Percentiles rank a stretch among this genome's conserved stretches.
phyloP scores from a whole-genome alignment of 495 filamentous ascomycete genomes.

The Penicillium paradoxum region DNA sequence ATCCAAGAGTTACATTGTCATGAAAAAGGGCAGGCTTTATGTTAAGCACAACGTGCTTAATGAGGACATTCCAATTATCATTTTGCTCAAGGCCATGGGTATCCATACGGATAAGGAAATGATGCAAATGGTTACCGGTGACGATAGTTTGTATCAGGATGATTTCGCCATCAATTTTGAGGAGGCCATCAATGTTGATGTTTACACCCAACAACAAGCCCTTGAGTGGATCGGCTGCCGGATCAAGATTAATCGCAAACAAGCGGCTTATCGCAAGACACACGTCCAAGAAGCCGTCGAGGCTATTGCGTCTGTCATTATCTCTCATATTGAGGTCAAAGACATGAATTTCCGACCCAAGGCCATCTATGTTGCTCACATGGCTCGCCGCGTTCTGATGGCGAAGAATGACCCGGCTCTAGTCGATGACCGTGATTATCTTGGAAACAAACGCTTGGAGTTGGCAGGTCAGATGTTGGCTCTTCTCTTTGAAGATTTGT shows the following conservation, averaged over 20 bases:
- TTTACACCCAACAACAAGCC: conserved; percentile 90
- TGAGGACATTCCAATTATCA: conserved; percentile 87
- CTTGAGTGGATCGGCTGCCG: conserved; percentile 82
- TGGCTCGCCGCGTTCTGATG: conserved; percentile 92
- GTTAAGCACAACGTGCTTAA: conserved; percentile 89
- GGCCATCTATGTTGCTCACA: conserved; percentile 90
- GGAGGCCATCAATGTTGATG: conserved; percentile 70
- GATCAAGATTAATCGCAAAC: conserved; percentile 75
- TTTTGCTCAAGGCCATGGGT: conserved; percentile 89
- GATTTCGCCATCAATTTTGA: conserved; percentile 93
- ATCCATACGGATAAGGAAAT: conserved; percentile 94
- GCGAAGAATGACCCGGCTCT: conserved; percentile 80
- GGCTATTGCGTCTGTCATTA: conserved; percentile 81
- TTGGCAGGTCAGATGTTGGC: conserved; percentile 90
- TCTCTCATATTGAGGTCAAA: conserved; percentile 87
- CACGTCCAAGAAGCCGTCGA: conserved; percentile 86
- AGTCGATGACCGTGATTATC: conserved; percentile 95
- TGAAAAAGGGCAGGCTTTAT: conserved; percentile 85
- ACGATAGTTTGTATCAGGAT: conserved; percentile 83
- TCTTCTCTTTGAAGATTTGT: conserved; percentile 94
- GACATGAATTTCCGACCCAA: conserved; percentile 92
- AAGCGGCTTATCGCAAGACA: conserved; percentile 53
- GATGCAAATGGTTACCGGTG: conserved; percentile 76
- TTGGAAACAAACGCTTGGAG: conserved; percentile 95
- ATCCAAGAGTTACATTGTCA: conserved; percentile 89